phyloP scores from a whole-genome alignment of 2,329 filamentous ascomycete genomes.

The Exophiala dermatitidis region DNA sequence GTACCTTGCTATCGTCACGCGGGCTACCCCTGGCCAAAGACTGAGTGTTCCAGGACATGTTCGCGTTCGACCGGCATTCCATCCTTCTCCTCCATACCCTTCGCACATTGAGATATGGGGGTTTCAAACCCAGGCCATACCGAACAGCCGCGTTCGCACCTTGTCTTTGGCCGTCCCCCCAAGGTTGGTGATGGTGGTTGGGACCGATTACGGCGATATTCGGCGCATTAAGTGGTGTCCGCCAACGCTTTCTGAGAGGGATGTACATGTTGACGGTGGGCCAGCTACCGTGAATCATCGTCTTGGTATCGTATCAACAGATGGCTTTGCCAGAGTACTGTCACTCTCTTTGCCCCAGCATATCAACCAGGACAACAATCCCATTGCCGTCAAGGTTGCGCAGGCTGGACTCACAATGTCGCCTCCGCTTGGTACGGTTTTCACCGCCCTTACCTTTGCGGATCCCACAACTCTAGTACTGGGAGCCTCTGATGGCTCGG shows the following conservation, averaged over 20 bases:
- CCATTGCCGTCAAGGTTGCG: slow-evolving; percentile 2
- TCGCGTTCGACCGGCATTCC: slow-evolving; percentile 42
- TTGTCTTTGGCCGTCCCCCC: slow-evolving; percentile 42
- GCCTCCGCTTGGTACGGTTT: slow-evolving; percentile 46
- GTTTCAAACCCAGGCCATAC: slow-evolving; percentile 36
- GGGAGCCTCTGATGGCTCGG: slow-evolving; percentile 50
- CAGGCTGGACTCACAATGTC: slow-evolving; percentile 7
- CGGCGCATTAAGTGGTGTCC: slow-evolving; percentile 53
- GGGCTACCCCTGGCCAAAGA: slow-evolving; percentile 36
- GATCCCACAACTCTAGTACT: slow-evolving; percentile 49
- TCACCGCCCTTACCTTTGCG: slow-evolving; percentile 52
- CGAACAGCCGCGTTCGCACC: slow-evolving; percentile 29
- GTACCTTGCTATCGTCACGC: slow-evolving; percentile 48
- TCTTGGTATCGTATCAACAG: slow-evolving; percentile 52
- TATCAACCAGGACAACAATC: background rate
- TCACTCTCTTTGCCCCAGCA: slow-evolving; percentile 36
- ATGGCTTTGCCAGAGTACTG: slow-evolving; percentile 50
- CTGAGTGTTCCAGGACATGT: slow-evolving; percentile 23
- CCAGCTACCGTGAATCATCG: slow-evolving; percentile 39
- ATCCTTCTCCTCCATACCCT: slow-evolving; percentile 42
- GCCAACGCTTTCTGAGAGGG: background rate
- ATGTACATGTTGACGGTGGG: background rate
- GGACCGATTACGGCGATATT: slow-evolving; percentile 51
- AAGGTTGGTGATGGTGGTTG: slow-evolving; percentile 45
- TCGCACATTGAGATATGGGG: slow-evolving; percentile 54